These are phyloP conservation scores for Canna indica DNA, from an alignment of 176 grass and related monocot genomes.

Conservation along the genomic window DNA sequence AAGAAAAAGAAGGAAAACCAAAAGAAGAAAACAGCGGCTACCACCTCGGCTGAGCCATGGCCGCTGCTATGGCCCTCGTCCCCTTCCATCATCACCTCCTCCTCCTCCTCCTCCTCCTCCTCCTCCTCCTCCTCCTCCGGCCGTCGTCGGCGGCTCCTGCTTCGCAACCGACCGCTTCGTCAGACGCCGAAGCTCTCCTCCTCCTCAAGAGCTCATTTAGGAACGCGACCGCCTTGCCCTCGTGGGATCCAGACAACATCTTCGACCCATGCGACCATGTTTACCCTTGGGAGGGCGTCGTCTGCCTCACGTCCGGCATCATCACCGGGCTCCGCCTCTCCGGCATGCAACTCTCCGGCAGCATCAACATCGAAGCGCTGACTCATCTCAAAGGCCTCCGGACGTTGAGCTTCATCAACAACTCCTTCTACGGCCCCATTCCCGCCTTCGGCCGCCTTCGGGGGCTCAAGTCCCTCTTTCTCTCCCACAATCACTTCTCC, in stretches of 20 bases:
- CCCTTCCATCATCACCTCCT: neutral
- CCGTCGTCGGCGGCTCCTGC: too few species aligned
- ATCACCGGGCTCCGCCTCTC: constrained; percentile 49
- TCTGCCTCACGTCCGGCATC: constrained; percentile 37
- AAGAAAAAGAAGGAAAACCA: neutral
- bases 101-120: neutral
- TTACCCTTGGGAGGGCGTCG: constrained; percentile 51
- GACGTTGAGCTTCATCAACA: neutral
- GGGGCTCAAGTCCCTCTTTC: neutral
- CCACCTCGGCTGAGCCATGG: neutral
- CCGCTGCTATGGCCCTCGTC: neutral
- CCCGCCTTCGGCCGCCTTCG: constrained; percentile 3
- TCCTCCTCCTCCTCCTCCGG: neutral
- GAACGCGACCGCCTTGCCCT: neutral
- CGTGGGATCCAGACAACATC: neutral
- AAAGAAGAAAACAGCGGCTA: neutral
- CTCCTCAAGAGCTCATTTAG: constrained; percentile 4
- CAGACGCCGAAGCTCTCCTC: constrained; percentile 1
- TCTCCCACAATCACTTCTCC: constrained; percentile 8
- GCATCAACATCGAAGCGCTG: constrained; percentile 46
- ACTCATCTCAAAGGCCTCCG: constrained; percentile 22
- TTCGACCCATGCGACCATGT: constrained; percentile 23
- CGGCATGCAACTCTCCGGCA: constrained; percentile 45
- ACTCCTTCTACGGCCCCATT: constrained; percentile 4
- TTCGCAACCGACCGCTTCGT: neutral